Percentiles rank a stretch among this genome's conserved stretches.
These are phyloP conservation scores for Dentipellis sp. DNA, from an alignment of 768 basidiomycete genomes.

Conservation along the genomic window DNA sequence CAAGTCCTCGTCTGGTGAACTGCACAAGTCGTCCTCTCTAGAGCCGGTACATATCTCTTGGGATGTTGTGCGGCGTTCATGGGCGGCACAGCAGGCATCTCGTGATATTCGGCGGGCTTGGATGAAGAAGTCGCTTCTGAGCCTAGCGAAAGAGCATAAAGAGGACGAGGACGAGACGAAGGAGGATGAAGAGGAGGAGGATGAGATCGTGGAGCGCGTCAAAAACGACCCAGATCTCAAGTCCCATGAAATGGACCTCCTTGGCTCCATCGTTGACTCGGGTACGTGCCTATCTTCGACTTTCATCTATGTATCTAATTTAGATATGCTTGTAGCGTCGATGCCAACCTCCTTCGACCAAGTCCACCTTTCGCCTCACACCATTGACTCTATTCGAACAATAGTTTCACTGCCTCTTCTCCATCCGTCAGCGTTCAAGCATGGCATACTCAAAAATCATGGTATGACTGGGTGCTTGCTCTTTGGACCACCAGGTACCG, in stretches of 20 bases:
- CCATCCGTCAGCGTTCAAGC: slow-evolving; percentile 78
- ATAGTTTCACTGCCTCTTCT: slow-evolving; percentile 85
- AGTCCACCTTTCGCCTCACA: slow-evolving; percentile 81
- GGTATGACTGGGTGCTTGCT: slow-evolving; percentile 86
- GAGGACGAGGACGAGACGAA: slow-evolving; percentile 21
- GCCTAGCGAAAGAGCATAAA: slow-evolving; percentile 28
- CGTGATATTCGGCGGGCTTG: slow-evolving; percentile 47
- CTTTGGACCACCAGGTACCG: slow-evolving; percentile 91
- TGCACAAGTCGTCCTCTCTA: slow-evolving; percentile 23
- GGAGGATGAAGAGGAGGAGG: slow-evolving; percentile 42
- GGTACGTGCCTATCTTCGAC: slow-evolving; percentile 29
- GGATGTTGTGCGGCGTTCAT: slow-evolving; percentile 30
- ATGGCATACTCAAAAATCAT: slow-evolving; percentile 86
- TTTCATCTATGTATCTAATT: slow-evolving; percentile 2
- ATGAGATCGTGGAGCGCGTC: slow-evolving; percentile 68
- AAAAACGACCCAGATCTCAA: slow-evolving; percentile 72
- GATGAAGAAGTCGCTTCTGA: slow-evolving; percentile 58
- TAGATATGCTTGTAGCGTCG: slow-evolving; percentile 33
- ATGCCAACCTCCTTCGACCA: slow-evolving; percentile 81
- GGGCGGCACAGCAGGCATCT: slow-evolving; percentile 9
- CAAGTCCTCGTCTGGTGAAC: slow-evolving; percentile 9
- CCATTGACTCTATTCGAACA: slow-evolving; percentile 87
- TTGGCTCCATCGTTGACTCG: slow-evolving; percentile 83
- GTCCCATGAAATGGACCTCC: slow-evolving; percentile 67
- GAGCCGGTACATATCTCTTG: slow-evolving; percentile 52